phyloP scores from a whole-genome alignment of 805 yeast species.

The Yamadazyma laniorum region DNA sequence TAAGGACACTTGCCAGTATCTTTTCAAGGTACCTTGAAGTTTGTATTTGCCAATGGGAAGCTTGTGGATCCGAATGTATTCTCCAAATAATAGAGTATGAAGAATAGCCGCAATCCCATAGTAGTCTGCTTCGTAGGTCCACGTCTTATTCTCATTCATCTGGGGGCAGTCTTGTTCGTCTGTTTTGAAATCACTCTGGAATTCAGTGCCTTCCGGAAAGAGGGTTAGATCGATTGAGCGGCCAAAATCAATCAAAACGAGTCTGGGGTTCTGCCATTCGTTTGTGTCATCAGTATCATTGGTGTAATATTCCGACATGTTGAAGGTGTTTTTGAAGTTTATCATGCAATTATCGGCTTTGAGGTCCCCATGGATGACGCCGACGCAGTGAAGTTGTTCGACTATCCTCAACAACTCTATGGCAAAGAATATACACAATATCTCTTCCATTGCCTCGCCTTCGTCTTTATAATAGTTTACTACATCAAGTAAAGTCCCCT shows the following conservation, averaged over 20 bases:
- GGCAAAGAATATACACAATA: conserved; percentile 59
- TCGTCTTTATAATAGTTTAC: conserved; percentile 47
- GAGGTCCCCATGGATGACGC: conserved; percentile 80
- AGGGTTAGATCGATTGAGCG: conserved; percentile 69
- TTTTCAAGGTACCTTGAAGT: conserved; percentile 50
- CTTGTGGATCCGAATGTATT: conserved; percentile 48
- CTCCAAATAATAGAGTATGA: conserved; percentile 72
- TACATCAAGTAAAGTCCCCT: conserved; percentile 73
- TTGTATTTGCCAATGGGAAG: conserved; percentile 24
- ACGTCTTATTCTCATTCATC: conserved; percentile 55
- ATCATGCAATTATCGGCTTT: conserved; percentile 87
- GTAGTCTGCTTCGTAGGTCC: conserved; percentile 83
- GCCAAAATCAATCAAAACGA: conserved; percentile 77
- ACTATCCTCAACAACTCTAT: conserved; percentile 61
- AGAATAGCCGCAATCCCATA: conserved; percentile 76
- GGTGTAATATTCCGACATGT: conserved; percentile 3
- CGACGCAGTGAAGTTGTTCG: conserved; percentile 58
- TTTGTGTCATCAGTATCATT: conserved; percentile 24
- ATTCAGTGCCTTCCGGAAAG: conserved; percentile 47
- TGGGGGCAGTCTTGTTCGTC: conserved; percentile 74
- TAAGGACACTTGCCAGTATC: conserved; percentile 72
- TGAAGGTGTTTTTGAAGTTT: conserved; percentile 35
- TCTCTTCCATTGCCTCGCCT: conserved; percentile 50
- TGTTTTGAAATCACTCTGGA: conserved; percentile 57
- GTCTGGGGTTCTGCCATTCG: conserved; percentile 54